Conservation (phyloP, 345 rosid genomes). For the Heritiera littoralis region DNA sequence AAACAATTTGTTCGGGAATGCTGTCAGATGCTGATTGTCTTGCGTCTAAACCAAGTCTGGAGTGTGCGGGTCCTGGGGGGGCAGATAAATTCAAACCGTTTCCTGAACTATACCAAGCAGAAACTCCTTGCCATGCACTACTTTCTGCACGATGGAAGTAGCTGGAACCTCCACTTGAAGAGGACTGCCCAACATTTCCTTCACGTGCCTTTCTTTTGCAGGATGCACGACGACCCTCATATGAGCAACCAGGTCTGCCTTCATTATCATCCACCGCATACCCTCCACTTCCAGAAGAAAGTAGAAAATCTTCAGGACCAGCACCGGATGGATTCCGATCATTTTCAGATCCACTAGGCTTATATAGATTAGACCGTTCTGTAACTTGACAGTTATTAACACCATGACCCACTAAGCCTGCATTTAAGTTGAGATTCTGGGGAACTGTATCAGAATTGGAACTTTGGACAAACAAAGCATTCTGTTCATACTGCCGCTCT, state of each 20-base stretch:
- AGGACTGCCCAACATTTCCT: slow-evolving; percentile 64
- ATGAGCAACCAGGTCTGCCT: slow-evolving; percentile 47
- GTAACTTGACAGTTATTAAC: slow-evolving; percentile 42
- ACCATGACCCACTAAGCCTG: slow-evolving; percentile 52
- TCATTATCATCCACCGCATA: slow-evolving; percentile 40
- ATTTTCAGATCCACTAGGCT: slow-evolving; percentile 39
- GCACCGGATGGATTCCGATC: slow-evolving; percentile 33
- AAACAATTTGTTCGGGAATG: slow-evolving; percentile 40
- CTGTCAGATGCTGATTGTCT: slow-evolving; percentile 43
- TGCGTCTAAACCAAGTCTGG: slow-evolving; percentile 47
- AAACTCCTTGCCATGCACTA: slow-evolving; percentile 47
- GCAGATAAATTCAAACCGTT: slow-evolving; percentile 41
- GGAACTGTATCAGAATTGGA: slow-evolving; percentile 40
- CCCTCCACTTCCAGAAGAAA: slow-evolving; percentile 47
- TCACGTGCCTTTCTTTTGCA: slow-evolving; percentile 82
- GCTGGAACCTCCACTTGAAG: slow-evolving; percentile 52
- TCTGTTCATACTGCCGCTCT: slow-evolving; percentile 47
- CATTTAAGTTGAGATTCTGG: slow-evolving; percentile 60
- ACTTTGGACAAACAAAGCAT: slow-evolving; percentile 46
- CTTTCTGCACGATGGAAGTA: slow-evolving; percentile 56
- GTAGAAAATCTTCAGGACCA: slow-evolving; percentile 36
- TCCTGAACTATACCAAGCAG: slow-evolving; percentile 36
- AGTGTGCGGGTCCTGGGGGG: slow-evolving; percentile 44
- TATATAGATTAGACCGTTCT: slow-evolving; percentile 42
- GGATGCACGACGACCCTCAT: slow-evolving; percentile 57